Conservation (phyloP, 1,139 yeast species). For the Suzukiozyma palmioleophila region DNA sequence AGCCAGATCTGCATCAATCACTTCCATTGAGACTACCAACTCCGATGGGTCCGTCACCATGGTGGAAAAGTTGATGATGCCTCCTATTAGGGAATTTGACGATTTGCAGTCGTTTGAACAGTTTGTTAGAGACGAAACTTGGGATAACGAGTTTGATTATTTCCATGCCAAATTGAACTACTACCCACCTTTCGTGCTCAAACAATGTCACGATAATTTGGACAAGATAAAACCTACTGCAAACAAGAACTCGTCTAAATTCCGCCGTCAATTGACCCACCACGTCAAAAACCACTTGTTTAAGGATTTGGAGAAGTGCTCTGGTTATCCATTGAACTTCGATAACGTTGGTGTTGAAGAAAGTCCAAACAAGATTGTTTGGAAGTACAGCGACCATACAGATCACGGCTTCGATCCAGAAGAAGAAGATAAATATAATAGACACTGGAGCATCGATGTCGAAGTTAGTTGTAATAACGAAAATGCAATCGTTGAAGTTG, state of each 20-base stretch:
- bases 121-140: conserved; percentile 65
- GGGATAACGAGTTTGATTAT: conserved; percentile 71
- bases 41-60: conserved; percentile 23
- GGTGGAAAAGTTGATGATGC: conserved; percentile 31
- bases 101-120: conserved; percentile 60
- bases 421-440: conserved; percentile 40
- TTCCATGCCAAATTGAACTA: conserved; percentile 63
- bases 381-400: conserved; percentile 52
- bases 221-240: conserved; percentile 71
- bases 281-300: conserved; percentile 69
- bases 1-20: conserved; percentile 25
- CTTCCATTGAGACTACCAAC: conserved; percentile 29
- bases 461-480: conserved; percentile 56
- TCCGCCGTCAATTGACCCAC: conserved; percentile 70
- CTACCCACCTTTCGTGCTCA: conserved; percentile 68
- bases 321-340: conserved; percentile 55
- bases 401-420: conserved; percentile 50
- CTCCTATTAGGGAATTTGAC: conserved; percentile 52
- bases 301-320: conserved; percentile 58
- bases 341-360: conserved; percentile 48
- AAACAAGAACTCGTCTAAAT: conserved; percentile 68
- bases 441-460: conserved; percentile 57
- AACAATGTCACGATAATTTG: conserved; percentile 62
- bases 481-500: conserved; percentile 58
- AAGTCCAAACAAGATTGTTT: conserved; percentile 39